Percentiles rank a stretch among this genome's conserved stretches.
These are phyloP conservation scores for Aegilops sharonensis DNA, from an alignment of 176 grass and related monocot species.

Conservation along the genomic window DNA sequence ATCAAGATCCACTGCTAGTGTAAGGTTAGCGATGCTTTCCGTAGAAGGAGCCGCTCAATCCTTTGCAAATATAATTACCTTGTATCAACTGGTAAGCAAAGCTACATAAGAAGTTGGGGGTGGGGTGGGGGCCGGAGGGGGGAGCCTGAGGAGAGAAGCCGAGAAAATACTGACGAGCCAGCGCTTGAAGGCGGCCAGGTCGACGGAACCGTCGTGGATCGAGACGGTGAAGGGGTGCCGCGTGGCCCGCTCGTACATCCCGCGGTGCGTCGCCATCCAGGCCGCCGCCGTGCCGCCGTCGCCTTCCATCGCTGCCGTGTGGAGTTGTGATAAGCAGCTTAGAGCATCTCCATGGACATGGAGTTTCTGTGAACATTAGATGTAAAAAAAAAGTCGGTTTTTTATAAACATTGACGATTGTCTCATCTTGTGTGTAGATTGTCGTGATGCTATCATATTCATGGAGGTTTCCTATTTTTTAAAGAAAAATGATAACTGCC, in stretches of 20 bases:
- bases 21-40: background rate
- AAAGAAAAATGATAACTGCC: too few relatives aligned
- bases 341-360: too few relatives aligned
- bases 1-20: constrained; percentile 15
- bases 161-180: constrained; percentile 67
- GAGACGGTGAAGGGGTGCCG: constrained; percentile 74
- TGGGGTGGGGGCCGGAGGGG: background rate
- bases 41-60: background rate
- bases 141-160: background rate
- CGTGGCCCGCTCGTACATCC: constrained; percentile 64
- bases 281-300: constrained; percentile 35
- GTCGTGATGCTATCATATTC: too few relatives aligned
- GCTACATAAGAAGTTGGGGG: background rate
- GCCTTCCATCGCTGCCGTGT: constrained; percentile 38
- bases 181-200: constrained; percentile 68
- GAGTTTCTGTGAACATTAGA: too few relatives aligned
- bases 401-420: too few relatives aligned
- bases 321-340: background rate
- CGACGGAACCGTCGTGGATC: constrained; percentile 71
- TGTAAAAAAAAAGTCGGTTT: too few relatives aligned
- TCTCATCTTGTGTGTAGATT: too few relatives aligned
- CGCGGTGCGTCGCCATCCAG: constrained; percentile 50
- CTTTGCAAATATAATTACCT: background rate
- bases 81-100: background rate
- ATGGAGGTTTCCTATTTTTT: too few relatives aligned